Evolutionary conservation across 768 basidiomycete genomes (phyloP).

Genomic region (Hortiboletus flavorubellus): DNA sequence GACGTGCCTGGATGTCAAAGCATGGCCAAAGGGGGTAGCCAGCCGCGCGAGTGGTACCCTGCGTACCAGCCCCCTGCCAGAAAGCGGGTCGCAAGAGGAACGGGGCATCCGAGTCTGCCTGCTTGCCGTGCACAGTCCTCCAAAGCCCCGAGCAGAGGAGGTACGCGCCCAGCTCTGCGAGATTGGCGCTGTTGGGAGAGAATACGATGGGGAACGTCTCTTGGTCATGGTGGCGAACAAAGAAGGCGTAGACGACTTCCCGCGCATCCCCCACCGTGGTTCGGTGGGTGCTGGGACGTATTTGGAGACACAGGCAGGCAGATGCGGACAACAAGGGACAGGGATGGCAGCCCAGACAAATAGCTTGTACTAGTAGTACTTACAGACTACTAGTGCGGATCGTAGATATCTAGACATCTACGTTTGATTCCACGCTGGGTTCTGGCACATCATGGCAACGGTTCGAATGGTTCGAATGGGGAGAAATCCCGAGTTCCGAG

Average conservation of each 20-base stretch:
- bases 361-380: no score
- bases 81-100: conserved; percentile 43
- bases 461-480: no score
- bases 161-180: conserved; percentile 34
- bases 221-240: conserved; percentile 35
- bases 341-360: no score
- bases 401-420: no score
- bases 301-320: no score
- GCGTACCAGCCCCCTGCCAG: conserved; percentile 50
- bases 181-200: conserved; percentile 27
- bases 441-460: no score
- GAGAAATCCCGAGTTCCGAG: no score
- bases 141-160: conserved; percentile 39
- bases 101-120: conserved; percentile 7
- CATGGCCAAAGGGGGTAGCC: conserved; percentile 34
- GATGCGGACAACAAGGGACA: no score
- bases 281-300: no score
- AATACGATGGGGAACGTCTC: conserved; percentile 42
- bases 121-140: conserved; percentile 2
- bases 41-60: conserved; percentile 29
- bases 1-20: no score
- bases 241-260: conserved; percentile 41
- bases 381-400: no score
- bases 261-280: conserved; percentile 36
- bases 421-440: no score